phyloP scores from a whole-genome alignment of 1,139 yeast genomes.

The Suhomyces anneliseae region DNA sequence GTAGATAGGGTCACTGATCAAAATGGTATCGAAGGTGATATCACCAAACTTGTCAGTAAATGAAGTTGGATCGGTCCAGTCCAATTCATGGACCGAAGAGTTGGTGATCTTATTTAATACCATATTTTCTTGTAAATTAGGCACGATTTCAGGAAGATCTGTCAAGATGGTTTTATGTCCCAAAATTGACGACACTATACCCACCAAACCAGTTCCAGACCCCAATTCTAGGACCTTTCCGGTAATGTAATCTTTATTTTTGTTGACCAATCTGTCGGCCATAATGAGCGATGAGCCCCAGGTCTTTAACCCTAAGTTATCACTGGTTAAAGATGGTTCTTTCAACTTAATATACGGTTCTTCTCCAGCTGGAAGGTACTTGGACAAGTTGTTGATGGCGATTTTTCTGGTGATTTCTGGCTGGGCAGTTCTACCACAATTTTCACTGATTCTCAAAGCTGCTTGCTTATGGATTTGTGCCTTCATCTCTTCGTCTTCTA shows the following conservation, averaged over 20 bases:
- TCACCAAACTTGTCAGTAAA: constrained; percentile 32
- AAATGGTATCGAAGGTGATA: constrained; percentile 51
- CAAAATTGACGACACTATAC: constrained; percentile 58
- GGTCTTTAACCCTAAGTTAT: constrained; percentile 86
- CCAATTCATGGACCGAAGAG: constrained; percentile 53
- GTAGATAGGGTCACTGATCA: constrained; percentile 87
- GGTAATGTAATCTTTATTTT: constrained; percentile 21
- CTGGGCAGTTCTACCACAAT: constrained; percentile 84
- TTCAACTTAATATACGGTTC: constrained; percentile 43
- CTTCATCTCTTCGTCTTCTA: constrained; percentile 31
- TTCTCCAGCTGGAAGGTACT: constrained; percentile 10
- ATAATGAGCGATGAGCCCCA: constrained; percentile 91
- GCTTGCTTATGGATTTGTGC: constrained; percentile 55
- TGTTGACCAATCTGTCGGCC: constrained; percentile 50
- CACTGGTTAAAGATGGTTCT: constrained; percentile 87
- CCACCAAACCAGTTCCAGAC: constrained; percentile 91
- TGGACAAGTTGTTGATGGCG: constrained; percentile 32
- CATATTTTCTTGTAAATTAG: constrained; percentile 63
- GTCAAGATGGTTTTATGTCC: constrained; percentile 62
- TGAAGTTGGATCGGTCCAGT: constrained; percentile 66
- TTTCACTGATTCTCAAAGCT: constrained; percentile 69
- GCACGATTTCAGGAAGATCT: constrained; percentile 75
- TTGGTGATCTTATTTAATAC: constrained; percentile 43
- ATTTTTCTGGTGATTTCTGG: constrained; percentile 65
- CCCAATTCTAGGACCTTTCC: constrained; percentile 76